Evolutionary conservation across 1,139 yeast species (phyloP).

Genomic region (Hyphopichia fennica): DNA sequence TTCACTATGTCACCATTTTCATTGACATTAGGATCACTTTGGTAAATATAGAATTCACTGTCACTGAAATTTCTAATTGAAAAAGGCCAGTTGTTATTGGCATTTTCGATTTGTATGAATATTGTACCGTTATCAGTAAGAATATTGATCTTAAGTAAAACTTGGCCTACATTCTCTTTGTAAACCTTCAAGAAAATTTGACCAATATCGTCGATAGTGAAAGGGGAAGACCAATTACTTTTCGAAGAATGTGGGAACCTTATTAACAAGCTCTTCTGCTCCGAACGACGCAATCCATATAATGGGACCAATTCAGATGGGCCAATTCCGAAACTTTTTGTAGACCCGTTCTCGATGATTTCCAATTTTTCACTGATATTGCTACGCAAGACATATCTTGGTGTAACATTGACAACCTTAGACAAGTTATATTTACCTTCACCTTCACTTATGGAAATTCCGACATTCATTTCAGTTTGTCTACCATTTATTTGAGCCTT

Average conservation of each 20-base stretch:
- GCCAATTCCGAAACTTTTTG: slow-evolving; percentile 42
- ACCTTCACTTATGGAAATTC: slow-evolving; percentile 80
- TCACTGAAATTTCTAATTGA: slow-evolving; percentile 89
- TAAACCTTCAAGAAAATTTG: slow-evolving; percentile 71
- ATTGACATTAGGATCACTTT: slow-evolving; percentile 77
- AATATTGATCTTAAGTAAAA: slow-evolving; percentile 69
- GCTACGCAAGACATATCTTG: slow-evolving; percentile 77
- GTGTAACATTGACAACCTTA: slow-evolving; percentile 77
- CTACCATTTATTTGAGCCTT: slow-evolving; percentile 57
- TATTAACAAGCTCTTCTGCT: slow-evolving; percentile 54
- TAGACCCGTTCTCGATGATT: slow-evolving; percentile 70
- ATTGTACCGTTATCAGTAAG: slow-evolving; percentile 78
- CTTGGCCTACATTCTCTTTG: slow-evolving; percentile 63
- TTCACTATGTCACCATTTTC: slow-evolving; percentile 65
- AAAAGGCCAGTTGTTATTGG: slow-evolving; percentile 84
- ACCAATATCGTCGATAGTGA: slow-evolving; percentile 81
- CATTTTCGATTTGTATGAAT: slow-evolving; percentile 71
- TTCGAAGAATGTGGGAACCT: slow-evolving; percentile 60
- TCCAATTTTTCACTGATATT: slow-evolving; percentile 55
- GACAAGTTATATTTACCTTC: slow-evolving; percentile 78
- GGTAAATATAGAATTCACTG: slow-evolving; percentile 79
- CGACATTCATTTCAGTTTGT: slow-evolving; percentile 72
- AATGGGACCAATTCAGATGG: slow-evolving; percentile 60
- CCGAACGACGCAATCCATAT: slow-evolving; percentile 54
- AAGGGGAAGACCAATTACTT: slow-evolving; percentile 81